Evolutionary conservation across 1,284 basidiomycete genomes (phyloP).

Genomic region (Xerocomus minutiporus): DNA sequence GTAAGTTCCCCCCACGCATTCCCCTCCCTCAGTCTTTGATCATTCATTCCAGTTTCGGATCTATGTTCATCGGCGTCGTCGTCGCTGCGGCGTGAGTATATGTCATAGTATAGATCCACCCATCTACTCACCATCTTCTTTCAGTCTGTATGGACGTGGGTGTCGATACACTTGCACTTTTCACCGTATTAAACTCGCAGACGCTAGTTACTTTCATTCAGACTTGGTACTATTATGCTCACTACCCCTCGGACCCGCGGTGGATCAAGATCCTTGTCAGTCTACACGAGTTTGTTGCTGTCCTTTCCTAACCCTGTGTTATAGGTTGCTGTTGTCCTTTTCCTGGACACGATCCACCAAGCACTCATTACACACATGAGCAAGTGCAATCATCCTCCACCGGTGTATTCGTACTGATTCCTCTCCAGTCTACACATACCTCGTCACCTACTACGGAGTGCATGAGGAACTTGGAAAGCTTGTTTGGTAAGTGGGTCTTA

Average conservation of each 20-base stretch:
- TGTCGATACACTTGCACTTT: neutral
- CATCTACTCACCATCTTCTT: neutral
- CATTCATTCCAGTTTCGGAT: neutral
- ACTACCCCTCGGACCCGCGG: slow-evolving; percentile 48
- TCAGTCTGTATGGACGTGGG: slow-evolving; percentile 51
- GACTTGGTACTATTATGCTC: slow-evolving; percentile 50
- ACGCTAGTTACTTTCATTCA: slow-evolving; percentile 50
- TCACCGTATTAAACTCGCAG: neutral
- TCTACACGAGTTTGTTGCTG: neutral
- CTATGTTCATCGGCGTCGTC: neutral
- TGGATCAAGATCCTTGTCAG: slow-evolving; percentile 41
- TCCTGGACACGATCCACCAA: slow-evolving; percentile 53
- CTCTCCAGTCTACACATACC: slow-evolving; percentile 49
- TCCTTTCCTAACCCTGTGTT: neutral
- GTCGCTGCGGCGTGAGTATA: neutral
- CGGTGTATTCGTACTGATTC: neutral
- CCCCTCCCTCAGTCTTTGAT: neutral
- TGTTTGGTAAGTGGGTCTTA: slow-evolving; percentile 40
- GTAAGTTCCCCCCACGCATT: neutral
- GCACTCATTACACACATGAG: slow-evolving; percentile 51
- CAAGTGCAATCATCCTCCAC: slow-evolving; percentile 18
- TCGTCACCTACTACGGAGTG: slow-evolving; percentile 46
- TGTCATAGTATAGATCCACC: neutral
- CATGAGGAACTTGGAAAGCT: slow-evolving; percentile 33
- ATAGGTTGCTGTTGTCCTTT: slow-evolving; percentile 45